A percentile compares a stretch with the other conserved stretches of the same genome.
phyloP scores from a whole-genome alignment of 495 filamentous ascomycete genomes.

The Alectoria sarmentosa region DNA sequence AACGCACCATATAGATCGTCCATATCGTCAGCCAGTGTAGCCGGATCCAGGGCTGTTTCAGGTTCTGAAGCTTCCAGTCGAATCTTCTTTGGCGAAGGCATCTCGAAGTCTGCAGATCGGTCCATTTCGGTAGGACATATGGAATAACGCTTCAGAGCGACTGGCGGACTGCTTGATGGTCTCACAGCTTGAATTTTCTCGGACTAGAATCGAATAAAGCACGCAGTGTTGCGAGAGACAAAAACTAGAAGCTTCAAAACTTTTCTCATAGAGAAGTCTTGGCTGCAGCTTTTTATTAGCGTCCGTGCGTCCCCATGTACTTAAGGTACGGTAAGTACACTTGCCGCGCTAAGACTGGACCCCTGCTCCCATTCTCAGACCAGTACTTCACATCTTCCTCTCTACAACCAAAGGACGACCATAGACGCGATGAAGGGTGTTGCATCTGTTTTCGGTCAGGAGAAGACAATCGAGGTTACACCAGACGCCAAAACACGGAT shows the following conservation, averaged over 20 bases:
- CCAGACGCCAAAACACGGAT: background rate
- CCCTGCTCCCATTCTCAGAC: no score
- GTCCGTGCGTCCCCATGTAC: no score
- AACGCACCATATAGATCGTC: constrained; percentile 21
- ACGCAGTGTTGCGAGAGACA: background rate
- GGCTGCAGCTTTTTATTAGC: background rate
- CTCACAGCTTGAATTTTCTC: background rate
- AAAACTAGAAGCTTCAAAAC: background rate
- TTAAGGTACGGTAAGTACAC: no score
- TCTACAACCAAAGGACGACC: no score
- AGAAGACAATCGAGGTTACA: background rate
- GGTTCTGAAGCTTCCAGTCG: constrained; percentile 17
- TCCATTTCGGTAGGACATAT: constrained; percentile 7
- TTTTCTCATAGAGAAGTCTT: background rate
- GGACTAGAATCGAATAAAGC: background rate
- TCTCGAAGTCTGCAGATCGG: constrained; percentile 10
- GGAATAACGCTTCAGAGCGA: background rate
- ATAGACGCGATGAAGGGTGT: background rate
- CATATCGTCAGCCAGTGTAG: constrained; percentile 16
- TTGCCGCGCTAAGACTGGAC: background rate
- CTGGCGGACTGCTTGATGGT: background rate
- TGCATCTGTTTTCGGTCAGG: background rate
- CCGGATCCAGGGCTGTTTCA: constrained; percentile 4
- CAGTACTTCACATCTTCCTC: background rate
- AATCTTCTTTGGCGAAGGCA: constrained; percentile 21